These are phyloP conservation scores for Ogataea paraovalis DNA, from an alignment of 805 yeast species.

Conservation along the genomic window DNA sequence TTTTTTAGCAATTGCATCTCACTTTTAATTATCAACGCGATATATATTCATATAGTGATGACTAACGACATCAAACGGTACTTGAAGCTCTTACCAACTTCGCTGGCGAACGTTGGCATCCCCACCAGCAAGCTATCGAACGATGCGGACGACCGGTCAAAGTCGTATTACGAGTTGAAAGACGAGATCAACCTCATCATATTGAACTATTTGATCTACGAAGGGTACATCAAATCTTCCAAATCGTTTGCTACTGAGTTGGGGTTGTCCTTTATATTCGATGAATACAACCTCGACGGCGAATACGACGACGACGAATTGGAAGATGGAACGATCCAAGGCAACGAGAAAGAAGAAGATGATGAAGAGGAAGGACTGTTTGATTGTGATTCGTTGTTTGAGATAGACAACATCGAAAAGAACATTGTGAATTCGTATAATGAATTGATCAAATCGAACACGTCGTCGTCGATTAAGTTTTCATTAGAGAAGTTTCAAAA, in stretches of 20 bases:
- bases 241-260: slow-evolving; percentile 56
- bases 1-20: too few species aligned
- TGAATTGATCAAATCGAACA: slow-evolving; percentile 6
- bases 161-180: slow-evolving; percentile 12
- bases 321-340: not conserved
- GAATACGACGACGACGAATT: not conserved
- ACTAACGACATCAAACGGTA: too few species aligned
- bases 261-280: slow-evolving; percentile 28
- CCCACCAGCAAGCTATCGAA: too few species aligned
- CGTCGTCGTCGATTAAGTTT: slow-evolving; percentile 3
- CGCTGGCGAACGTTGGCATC: too few species aligned
- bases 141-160: slow-evolving; percentile 1
- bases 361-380: slow-evolving; percentile 3
- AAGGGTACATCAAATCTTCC: slow-evolving; percentile 73
- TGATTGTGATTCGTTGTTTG: slow-evolving; percentile 11
- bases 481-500: slow-evolving; percentile 13
- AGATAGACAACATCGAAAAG: slow-evolving; percentile 9
- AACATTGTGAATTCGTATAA: slow-evolving; percentile 13
- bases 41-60: slow-evolving; percentile 6
- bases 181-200: slow-evolving; percentile 47
- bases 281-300: not conserved
- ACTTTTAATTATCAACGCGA: too few species aligned
- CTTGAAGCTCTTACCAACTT: too few species aligned
- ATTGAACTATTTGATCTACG: slow-evolving; percentile 69
- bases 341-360: not conserved